Percentiles rank a stretch among this genome's conserved stretches.
phyloP scores from a whole-genome alignment of 441 rosid species.

The Populus hybrid region DNA sequence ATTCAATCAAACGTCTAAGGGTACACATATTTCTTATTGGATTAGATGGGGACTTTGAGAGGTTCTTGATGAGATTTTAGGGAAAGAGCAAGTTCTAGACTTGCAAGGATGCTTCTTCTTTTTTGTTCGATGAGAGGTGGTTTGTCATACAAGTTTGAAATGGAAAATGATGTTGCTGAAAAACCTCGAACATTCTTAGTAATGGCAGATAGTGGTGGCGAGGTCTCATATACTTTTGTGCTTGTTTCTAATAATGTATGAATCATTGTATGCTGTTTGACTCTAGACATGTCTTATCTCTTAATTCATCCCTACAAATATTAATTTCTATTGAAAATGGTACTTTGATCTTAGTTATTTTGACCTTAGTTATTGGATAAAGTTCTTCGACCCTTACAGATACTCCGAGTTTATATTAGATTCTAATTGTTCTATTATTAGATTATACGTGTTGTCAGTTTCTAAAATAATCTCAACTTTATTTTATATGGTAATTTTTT shows the following conservation, averaged over 20 bases:
- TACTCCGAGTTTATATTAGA: neutral
- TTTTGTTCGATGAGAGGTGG: too few relatives aligned
- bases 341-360: too few relatives aligned
- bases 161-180: neutral
- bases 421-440: neutral
- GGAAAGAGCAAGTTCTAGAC: too few relatives aligned
- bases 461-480: neutral
- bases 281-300: neutral
- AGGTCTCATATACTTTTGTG: neutral
- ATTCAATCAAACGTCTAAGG: too few relatives aligned
- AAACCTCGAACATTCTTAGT: neutral
- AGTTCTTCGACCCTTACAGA: neutral
- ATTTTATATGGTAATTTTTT: neutral
- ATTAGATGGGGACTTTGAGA: too few relatives aligned
- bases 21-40: too few relatives aligned
- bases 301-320: neutral
- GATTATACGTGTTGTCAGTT: neutral
- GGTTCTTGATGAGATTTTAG: too few relatives aligned
- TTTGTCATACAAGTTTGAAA: too few relatives aligned
- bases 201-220: neutral
- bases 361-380: neutral
- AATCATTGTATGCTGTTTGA: slow-evolving; percentile 11
- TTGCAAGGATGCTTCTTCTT: too few relatives aligned
- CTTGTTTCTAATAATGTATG: neutral
- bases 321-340: neutral